Evolutionary conservation across 176 grass and related monocot species (phyloP), one percentile per base, ranked within the genome.

Genomic region (Oryza punctata): DNA sequence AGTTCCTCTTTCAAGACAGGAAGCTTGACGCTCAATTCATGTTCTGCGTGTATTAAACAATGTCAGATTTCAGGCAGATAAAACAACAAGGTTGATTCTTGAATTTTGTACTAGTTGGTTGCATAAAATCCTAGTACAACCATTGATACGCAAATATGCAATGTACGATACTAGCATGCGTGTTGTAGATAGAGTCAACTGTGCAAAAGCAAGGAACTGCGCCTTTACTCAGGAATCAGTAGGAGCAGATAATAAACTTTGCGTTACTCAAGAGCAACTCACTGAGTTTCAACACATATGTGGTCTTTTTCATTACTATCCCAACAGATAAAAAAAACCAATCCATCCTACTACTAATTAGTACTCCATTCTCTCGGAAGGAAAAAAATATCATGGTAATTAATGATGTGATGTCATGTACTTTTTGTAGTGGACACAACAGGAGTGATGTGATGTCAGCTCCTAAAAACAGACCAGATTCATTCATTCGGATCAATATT

Each of bases 41-140:
- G 46, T 23, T 45, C 78, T 90, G 79, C 69, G 4, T 13, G 59
- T 26, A 82, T 67, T 57, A 47, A 15, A 82, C 33, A 47, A 1
- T 43, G 52, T 89, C 65, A 89, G 54, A 77, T 72, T 43, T 77
- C 71, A n/a, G 57, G 13, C 52, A 41, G 40, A 40, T 37, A 37
- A 28, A 69, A 49, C 47, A 27, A 18, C 26, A 32, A 44, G 70
- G 41, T 33, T 41, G n/a, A 19, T 50, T 7, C 37, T 76, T 50
- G 28, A 65, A 77, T 43, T 38, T 65, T 25, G 60, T 41, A 37
- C 35, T 37, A 66, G 63, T 18, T 38, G n/a, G 29, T 38, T 69
- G 5, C 41, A 65, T 65, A 27, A 37, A 65, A 76, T 71, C 64
- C 40, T 14, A 76, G 77, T 76, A 25, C 6, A 1, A 64, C 16